A percentile compares a stretch with the other conserved stretches of the same genome.
Conservation (phyloP, 2,329 filamentous ascomycete genomes). For the Sclerotinia borealis region DNA sequence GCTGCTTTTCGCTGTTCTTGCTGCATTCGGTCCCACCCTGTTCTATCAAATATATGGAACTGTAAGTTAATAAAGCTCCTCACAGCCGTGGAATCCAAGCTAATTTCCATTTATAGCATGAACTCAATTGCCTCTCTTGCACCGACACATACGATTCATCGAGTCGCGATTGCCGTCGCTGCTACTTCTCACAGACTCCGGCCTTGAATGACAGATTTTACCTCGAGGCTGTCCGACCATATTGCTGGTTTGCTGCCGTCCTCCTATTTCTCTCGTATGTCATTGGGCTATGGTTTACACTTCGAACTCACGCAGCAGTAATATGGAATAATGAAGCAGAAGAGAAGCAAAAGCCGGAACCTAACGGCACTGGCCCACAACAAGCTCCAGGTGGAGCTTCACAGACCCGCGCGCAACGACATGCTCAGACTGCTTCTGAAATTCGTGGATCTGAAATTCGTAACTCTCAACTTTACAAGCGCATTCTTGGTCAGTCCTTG, state of each 20-base stretch:
- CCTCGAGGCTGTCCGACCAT: conserved; percentile 81
- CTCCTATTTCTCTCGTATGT: conserved; percentile 89
- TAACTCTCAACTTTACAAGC: conserved; percentile 85
- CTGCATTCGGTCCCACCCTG: conserved; percentile 87
- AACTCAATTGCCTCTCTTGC: conserved; percentile 75
- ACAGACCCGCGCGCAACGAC: conserved; percentile 24
- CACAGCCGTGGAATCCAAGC: conserved; percentile 19
- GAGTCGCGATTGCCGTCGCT: conserved; percentile 75
- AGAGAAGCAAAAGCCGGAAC: conserved; percentile 63
- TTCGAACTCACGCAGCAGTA: conserved; percentile 90
- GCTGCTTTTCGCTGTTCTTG: conserved; percentile 92
- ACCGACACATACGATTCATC: conserved; percentile 40
- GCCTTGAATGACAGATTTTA: conserved; percentile 85
- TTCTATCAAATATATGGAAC: conserved; percentile 99
- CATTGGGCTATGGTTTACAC: conserved; percentile 90
- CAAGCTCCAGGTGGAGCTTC: conserved; percentile 20
- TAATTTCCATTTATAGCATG: conserved; percentile 55
- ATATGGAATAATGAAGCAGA: conserved; percentile 89
- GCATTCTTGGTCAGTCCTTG: conserved; percentile 84
- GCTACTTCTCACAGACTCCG: conserved; percentile 86
- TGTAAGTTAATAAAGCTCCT: conserved; percentile 39
- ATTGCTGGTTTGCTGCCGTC: conserved; percentile 81
- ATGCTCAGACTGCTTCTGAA: conserved; percentile 17
- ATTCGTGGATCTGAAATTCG: conserved; percentile 57
- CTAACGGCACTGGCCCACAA: conserved; percentile 30